Conservation (phyloP, 768 basidiomycete species). For the Neoboletus magnificus region DNA sequence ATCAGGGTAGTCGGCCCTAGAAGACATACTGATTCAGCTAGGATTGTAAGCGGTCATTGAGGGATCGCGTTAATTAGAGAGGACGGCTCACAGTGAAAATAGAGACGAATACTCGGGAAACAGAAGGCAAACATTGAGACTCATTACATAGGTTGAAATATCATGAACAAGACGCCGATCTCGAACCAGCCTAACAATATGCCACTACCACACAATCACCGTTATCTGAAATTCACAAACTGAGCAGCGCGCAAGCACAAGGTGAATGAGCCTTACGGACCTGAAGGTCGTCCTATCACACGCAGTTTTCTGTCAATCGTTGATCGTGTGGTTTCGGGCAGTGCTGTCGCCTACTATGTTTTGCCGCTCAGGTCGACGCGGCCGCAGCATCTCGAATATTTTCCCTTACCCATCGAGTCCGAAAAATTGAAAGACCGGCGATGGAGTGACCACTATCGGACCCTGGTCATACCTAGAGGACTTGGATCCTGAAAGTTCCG, state of each 20-base stretch:
- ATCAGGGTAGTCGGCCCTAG: slow-evolving; percentile 18
- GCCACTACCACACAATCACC: no score
- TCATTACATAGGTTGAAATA: background rate
- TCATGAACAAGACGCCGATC: no score
- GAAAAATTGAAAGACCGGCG: background rate
- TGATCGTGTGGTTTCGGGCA: background rate
- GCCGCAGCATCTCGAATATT: no score
- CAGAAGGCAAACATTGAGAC: background rate
- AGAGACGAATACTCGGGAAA: background rate
- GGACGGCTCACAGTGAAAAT: background rate
- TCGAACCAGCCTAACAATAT: no score
- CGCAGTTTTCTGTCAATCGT: background rate
- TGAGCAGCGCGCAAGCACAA: background rate
- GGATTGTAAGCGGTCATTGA: background rate
- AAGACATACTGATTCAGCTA: slow-evolving; percentile 11
- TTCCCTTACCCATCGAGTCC: no score
- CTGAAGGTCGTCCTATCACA: background rate
- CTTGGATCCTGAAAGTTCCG: background rate
- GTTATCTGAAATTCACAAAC: background rate
- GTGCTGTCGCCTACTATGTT: background rate
- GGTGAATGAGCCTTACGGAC: background rate
- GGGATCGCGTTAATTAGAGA: no score
- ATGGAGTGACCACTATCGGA: background rate
- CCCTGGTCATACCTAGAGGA: background rate
- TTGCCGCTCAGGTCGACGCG: background rate